These are phyloP conservation scores for Venturiaceae sp. DNA, from an alignment of 2,329 filamentous ascomycete genomes.

Conservation along the genomic window DNA sequence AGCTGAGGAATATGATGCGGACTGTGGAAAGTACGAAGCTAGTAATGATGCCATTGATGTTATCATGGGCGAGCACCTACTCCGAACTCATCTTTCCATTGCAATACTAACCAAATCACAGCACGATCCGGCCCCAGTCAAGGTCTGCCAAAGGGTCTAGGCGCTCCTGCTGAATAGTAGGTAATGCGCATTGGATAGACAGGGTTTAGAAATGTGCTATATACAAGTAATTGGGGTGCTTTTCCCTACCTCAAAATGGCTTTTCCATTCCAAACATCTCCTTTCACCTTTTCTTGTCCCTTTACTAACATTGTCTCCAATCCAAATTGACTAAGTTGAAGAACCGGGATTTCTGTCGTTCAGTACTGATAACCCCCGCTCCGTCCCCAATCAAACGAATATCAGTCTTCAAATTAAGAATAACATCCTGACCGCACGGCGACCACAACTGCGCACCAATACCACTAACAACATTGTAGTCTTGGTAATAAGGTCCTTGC, in stretches of 20 bases:
- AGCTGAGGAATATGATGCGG: background rate
- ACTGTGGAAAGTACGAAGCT: slow-evolving; percentile 1
- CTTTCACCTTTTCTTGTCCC: too few species aligned
- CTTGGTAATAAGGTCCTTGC: background rate
- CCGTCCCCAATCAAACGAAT: background rate
- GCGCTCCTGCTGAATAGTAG: background rate
- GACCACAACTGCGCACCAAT: background rate
- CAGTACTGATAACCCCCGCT: background rate
- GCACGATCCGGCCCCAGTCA: background rate
- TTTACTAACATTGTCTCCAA: background rate
- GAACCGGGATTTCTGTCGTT: background rate
- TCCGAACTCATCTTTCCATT: background rate
- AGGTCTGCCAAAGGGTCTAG: background rate
- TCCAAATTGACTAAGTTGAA: background rate
- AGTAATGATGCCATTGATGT: background rate
- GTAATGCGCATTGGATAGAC: background rate
- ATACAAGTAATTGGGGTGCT: too few species aligned
- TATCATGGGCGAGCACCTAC: background rate
- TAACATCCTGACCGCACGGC: background rate
- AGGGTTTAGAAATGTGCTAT: too few species aligned
- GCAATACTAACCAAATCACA: background rate
- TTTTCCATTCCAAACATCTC: too few species aligned
- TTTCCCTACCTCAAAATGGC: too few species aligned
- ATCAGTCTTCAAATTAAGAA: background rate
- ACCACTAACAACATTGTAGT: background rate